phyloP scores from a whole-genome alignment of 2,329 filamentous ascomycete species.

The Chrysoporthe deuterocubensis region DNA sequence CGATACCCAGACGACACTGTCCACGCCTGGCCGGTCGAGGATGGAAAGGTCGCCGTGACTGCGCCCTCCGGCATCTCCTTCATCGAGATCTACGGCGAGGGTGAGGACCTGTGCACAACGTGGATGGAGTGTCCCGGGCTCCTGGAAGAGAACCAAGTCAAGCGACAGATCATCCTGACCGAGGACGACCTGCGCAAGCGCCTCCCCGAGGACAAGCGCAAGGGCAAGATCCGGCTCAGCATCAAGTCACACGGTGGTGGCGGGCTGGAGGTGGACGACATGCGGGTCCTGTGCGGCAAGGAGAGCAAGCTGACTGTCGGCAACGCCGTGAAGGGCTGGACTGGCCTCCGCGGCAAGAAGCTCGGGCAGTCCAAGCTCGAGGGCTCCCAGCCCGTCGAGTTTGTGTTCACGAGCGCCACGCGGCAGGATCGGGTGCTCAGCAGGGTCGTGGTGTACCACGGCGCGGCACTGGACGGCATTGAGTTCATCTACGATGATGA shows the following conservation, averaged over 20 bases:
- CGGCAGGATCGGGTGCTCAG: conserved; percentile 75
- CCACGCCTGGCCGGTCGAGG: conserved; percentile 84
- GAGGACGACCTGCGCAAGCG: conserved; percentile 75
- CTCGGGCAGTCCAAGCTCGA: conserved; percentile 75
- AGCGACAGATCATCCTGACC: conserved; percentile 73
- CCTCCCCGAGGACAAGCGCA: conserved; percentile 74
- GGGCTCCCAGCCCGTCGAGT: conserved; percentile 69
- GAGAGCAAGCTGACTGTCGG: conserved; percentile 74
- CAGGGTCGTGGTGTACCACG: conserved; percentile 76
- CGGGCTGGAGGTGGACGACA: conserved; percentile 76
- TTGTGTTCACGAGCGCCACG: conserved; percentile 73
- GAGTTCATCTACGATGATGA: conserved; percentile 93
- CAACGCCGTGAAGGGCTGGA: conserved; percentile 61
- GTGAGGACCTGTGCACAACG: conserved; percentile 77
- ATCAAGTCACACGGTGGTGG: conserved; percentile 79
- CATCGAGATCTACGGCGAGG: conserved; percentile 79
- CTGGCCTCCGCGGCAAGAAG: conserved; percentile 75
- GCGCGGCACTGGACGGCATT: conserved; percentile 77
- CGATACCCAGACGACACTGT: conserved; percentile 72
- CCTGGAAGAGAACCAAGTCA: conserved; percentile 45
- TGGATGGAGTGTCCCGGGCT: conserved; percentile 80
- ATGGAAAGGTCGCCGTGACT: conserved; percentile 74
- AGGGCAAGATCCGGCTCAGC: conserved; percentile 70
- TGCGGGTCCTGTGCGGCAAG: conserved; percentile 72
- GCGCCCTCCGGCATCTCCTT: conserved; percentile 83